Evolutionary conservation across 2,329 filamentous ascomycete species (phyloP).

Genomic region (Fusarium oxysporum): DNA sequence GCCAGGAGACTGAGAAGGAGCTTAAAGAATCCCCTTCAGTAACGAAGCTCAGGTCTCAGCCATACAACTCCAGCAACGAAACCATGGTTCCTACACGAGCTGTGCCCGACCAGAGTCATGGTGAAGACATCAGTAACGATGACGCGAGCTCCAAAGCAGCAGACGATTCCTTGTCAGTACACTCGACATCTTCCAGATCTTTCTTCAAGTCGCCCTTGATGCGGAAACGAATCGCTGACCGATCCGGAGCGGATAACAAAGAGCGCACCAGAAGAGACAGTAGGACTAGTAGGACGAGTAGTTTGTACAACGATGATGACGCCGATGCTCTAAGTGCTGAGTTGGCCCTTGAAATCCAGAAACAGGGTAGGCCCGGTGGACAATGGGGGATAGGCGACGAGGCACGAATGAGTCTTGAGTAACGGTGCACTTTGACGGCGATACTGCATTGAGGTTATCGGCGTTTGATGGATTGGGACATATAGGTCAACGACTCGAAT

Average conservation of each 20-base stretch:
- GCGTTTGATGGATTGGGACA: slow-evolving; percentile 53
- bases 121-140: slow-evolving; percentile 44
- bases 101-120: slow-evolving; percentile 38
- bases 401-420: slow-evolving; percentile 82
- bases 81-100: slow-evolving; percentile 50
- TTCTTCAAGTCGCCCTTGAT: slow-evolving; percentile 57
- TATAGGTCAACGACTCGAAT: background rate
- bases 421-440: slow-evolving; percentile 15
- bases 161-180: slow-evolving; percentile 59
- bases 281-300: slow-evolving; percentile 58
- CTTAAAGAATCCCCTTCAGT: slow-evolving; percentile 44
- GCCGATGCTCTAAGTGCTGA: slow-evolving; percentile 55
- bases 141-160: slow-evolving; percentile 48
- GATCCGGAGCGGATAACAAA: slow-evolving; percentile 49
- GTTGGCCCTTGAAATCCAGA: slow-evolving; percentile 65
- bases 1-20: slow-evolving; percentile 54
- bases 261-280: slow-evolving; percentile 56
- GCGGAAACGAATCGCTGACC: slow-evolving; percentile 55
- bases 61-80: slow-evolving; percentile 53
- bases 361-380: slow-evolving; percentile 64
- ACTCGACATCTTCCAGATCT: slow-evolving; percentile 62
- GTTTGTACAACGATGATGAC: slow-evolving; percentile 58
- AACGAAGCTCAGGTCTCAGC: slow-evolving; percentile 41
- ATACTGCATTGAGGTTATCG: slow-evolving; percentile 24
- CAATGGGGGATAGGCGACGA: slow-evolving; percentile 88